Evolutionary conservation across 495 filamentous ascomycete species (phyloP).

Genomic region (Hypoxylon perforatum): DNA sequence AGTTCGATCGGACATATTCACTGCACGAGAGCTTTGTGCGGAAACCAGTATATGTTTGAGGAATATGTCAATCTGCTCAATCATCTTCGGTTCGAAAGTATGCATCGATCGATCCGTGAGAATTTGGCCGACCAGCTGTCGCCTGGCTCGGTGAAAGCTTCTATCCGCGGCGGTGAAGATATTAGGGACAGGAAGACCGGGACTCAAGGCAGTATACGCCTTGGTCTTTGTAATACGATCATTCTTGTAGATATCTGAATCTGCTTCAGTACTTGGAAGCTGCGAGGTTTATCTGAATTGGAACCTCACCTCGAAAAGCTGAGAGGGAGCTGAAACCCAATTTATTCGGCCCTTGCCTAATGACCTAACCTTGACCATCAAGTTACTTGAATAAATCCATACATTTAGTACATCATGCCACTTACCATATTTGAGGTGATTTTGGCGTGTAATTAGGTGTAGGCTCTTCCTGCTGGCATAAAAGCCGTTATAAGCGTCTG

Average conservation of each 20-base stretch:
- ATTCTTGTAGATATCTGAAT: neutral
- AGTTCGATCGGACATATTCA: constrained; percentile 12
- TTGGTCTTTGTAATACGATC: constrained; percentile 10
- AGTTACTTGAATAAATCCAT: constrained; percentile 30
- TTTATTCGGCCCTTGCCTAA: constrained; percentile 59
- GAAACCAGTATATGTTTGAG: constrained; percentile 35
- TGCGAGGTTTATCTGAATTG: neutral
- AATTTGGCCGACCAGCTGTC: constrained; percentile 17
- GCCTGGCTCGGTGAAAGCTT: constrained; percentile 16
- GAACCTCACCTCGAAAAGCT: constrained; percentile 49
- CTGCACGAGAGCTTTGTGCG: constrained; percentile 14
- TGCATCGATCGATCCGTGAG: constrained; percentile 26
- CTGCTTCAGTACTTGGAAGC: neutral
- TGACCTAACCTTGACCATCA: constrained; percentile 40
- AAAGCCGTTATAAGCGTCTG: constrained; percentile 52
- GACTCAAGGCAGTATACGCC: constrained; percentile 1
- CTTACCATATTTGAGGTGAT: constrained; percentile 44
- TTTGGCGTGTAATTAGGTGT: constrained; percentile 53
- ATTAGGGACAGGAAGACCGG: neutral
- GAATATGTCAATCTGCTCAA: constrained; percentile 18
- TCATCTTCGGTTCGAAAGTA: constrained; percentile 20
- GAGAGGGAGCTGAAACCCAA: constrained; percentile 56
- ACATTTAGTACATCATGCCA: constrained; percentile 23
- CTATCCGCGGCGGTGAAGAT: constrained; percentile 23
- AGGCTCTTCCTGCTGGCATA: constrained; percentile 54